phyloP scores from a whole-genome alignment of 1,284 basidiomycete genomes.

The Malassezia cuniculi region DNA sequence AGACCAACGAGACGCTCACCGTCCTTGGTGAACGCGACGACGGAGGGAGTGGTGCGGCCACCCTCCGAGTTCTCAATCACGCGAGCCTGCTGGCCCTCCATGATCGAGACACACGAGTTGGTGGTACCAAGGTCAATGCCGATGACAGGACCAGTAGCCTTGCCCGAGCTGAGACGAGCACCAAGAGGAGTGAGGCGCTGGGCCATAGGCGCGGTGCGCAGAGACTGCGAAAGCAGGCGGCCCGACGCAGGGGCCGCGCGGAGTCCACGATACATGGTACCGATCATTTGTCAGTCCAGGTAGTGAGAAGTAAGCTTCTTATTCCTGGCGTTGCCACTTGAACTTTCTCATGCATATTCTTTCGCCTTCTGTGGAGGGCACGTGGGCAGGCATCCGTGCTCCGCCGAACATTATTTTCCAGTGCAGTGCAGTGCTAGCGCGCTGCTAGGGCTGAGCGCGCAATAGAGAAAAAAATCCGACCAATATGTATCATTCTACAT shows the following conservation, averaged over 20 bases:
- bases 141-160: constrained; percentile 40
- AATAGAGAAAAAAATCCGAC: too few species aligned
- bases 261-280: constrained; percentile 23
- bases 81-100: constrained; percentile 77
- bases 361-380: constrained; percentile 8
- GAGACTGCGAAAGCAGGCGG: constrained; percentile 29
- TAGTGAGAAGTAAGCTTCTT: too few species aligned
- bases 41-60: constrained; percentile 91
- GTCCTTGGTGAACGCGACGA: constrained; percentile 89
- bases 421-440: too few species aligned
- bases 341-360: constrained; percentile 8
- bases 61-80: constrained; percentile 97
- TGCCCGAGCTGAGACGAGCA: constrained; percentile 28
- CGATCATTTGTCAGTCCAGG: constrained; percentile 13
- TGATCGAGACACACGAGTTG: constrained; percentile 48
- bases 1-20: constrained; percentile 66
- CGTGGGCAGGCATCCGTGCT: too few species aligned
- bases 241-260: constrained; percentile 29
- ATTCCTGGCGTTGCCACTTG: too few species aligned
- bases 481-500: too few species aligned
- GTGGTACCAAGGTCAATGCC: constrained; percentile 44
- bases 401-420: too few species aligned
- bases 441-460: too few species aligned
- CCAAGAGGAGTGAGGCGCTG: constrained; percentile 29
- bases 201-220: constrained; percentile 24